These are phyloP conservation scores for Nakataea oryzae DNA, from an alignment of 2,329 filamentous ascomycete species.

Conservation along the genomic window DNA sequence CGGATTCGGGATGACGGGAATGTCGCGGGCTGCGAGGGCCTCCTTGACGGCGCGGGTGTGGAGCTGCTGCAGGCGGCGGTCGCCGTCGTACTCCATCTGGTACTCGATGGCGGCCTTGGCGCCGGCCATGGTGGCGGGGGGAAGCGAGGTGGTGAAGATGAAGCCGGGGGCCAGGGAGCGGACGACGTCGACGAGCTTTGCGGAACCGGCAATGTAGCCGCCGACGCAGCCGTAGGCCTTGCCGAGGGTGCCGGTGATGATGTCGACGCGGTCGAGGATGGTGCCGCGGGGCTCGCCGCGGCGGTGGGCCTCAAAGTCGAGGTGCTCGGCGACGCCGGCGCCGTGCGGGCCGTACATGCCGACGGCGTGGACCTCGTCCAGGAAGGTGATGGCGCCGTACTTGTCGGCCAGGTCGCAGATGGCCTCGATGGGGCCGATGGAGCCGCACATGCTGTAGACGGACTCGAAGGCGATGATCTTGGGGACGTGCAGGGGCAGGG, in stretches of 20 bases:
- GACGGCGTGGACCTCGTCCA: constrained; percentile 97
- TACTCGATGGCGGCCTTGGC: constrained; percentile 89
- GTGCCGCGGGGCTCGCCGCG: constrained; percentile 68
- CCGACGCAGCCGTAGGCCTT: constrained; percentile 98
- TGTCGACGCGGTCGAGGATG: constrained; percentile 91
- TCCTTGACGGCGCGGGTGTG: constrained; percentile 94
- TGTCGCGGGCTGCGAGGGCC: constrained; percentile 65
- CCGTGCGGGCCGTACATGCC: constrained; percentile 98
- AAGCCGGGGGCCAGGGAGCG: constrained; percentile 4
- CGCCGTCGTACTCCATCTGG: constrained; percentile 74
- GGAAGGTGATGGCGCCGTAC: constrained; percentile 93
- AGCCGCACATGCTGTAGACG: constrained; percentile 99
- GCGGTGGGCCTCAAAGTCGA: constrained; percentile 82
- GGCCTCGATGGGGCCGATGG: constrained; percentile 86
- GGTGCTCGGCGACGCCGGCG: constrained; percentile 91
- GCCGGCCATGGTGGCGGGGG: constrained; percentile 93
- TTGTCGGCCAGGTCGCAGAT: constrained; percentile 96
- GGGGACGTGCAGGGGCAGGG: constrained; percentile 71
- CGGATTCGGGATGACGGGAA: constrained; percentile 95
- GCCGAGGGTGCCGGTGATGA: constrained; percentile 93
- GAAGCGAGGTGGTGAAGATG: constrained; percentile 35
- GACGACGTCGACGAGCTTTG: constrained; percentile 66
- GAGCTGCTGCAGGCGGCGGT: constrained; percentile 86
- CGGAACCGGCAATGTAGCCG: constrained; percentile 89
- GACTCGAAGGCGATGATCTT: constrained; percentile 99